These are phyloP conservation scores for Paecilomyces fulvus DNA, from an alignment of 2,329 filamentous ascomycete genomes.

Conservation along the genomic window DNA sequence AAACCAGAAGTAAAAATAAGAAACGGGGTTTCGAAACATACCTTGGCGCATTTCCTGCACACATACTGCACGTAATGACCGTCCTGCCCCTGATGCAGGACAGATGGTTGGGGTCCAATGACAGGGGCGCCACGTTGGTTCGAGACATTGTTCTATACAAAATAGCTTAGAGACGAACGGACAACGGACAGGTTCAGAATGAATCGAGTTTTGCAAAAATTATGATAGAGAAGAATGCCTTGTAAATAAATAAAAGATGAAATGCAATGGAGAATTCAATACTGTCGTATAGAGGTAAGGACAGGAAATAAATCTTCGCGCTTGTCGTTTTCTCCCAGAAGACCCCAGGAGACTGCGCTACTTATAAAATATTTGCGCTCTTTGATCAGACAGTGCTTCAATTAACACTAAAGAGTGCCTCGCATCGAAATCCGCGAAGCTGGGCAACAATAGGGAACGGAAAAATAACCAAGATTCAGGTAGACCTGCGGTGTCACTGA, in stretches of 20 bases:
- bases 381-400: not conserved
- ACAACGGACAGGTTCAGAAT: too few relatives aligned
- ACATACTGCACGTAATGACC: constrained; percentile 25
- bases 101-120: constrained; percentile 23
- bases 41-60: constrained; percentile 31
- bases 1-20: not conserved
- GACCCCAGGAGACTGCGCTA: not conserved
- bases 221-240: not conserved
- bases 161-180: not conserved
- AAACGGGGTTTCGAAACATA: constrained; percentile 6
- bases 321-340: not conserved
- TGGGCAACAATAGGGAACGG: not conserved
- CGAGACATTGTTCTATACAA: constrained; percentile 13
- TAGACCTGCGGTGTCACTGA: constrained; percentile 1
- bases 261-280: not conserved
- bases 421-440: not conserved
- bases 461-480: not conserved
- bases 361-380: not conserved
- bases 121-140: constrained; percentile 6
- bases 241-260: not conserved
- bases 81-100: constrained; percentile 26
- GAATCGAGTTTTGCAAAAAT: not conserved
- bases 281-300: not conserved
- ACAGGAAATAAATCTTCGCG: not conserved
- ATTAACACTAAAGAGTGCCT: not conserved